Evolutionary conservation across 176 grass and related monocot genomes (phyloP).

Genomic region (Coix lacrymajobi): DNA sequence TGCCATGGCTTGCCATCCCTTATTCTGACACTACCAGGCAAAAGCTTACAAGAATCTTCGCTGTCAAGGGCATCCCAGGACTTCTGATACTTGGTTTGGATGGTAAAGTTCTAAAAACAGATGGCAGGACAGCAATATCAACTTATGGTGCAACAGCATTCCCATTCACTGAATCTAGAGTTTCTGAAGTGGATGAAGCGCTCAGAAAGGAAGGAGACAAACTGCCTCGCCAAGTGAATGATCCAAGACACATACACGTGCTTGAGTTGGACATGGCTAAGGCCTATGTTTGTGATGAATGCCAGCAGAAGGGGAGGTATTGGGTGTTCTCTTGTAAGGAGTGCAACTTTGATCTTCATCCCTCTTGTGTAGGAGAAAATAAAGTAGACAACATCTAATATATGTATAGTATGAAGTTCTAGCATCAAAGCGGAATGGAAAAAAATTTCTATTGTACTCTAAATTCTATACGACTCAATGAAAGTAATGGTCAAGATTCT

Average conservation of each 20-base stretch:
- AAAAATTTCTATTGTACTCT: neutral
- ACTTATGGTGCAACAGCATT: slow-evolving; percentile 34
- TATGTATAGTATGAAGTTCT: neutral
- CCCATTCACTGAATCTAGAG: slow-evolving; percentile 47
- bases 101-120: slow-evolving; percentile 29
- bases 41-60: slow-evolving; percentile 50
- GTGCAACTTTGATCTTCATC: slow-evolving; percentile 60
- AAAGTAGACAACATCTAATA: neutral
- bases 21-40: slow-evolving; percentile 28
- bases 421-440: neutral
- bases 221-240: slow-evolving; percentile 29
- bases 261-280: slow-evolving; percentile 46
- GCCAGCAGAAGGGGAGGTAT: slow-evolving; percentile 21
- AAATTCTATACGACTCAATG: neutral
- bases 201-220: slow-evolving; percentile 36
- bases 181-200: slow-evolving; percentile 26
- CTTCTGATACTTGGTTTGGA: slow-evolving; percentile 44
- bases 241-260: slow-evolving; percentile 33
- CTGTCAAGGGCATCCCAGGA: slow-evolving; percentile 44
- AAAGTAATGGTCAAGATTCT: neutral
- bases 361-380: slow-evolving; percentile 27
- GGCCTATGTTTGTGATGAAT: slow-evolving; percentile 47
- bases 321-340: slow-evolving; percentile 53
- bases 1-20: slow-evolving; percentile 49
- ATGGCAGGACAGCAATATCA: slow-evolving; percentile 29